Conservation (phyloP, 345 rosid genomes). For the Ailanthus altissimus region DNA sequence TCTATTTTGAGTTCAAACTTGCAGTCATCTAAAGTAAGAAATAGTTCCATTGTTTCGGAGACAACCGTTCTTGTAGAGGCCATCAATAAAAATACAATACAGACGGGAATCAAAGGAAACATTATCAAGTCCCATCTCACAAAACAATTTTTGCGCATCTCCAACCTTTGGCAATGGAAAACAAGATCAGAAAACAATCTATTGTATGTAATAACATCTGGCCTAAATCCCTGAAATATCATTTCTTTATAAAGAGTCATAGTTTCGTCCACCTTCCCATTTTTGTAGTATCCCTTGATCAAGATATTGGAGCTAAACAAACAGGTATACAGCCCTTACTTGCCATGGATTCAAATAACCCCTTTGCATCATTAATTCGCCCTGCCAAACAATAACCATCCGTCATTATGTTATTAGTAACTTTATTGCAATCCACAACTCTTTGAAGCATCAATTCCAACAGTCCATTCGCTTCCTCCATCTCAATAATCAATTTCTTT, state of each 20-base stretch:
- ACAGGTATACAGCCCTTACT: constrained; percentile 23
- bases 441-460: constrained; percentile 27
- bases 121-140: not conserved
- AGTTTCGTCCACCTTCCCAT: constrained; percentile 23
- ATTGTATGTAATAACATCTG: too few relatives aligned
- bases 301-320: constrained; percentile 11
- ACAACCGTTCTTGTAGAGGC: not conserved
- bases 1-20: not conserved
- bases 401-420: constrained; percentile 24
- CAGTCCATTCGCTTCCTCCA: constrained; percentile 24
- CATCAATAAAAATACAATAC: not conserved
- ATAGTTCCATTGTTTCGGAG: not conserved
- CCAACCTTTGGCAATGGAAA: too few relatives aligned
- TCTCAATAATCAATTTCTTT: not conserved
- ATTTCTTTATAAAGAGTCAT: constrained; percentile 12
- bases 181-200: too few relatives aligned
- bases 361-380: constrained; percentile 16
- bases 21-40: not conserved
- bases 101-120: not conserved
- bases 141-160: not conserved
- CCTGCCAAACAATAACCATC: constrained; percentile 24
- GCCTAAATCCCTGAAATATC: constrained; percentile 15
- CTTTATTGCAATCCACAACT: not conserved
- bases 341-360: constrained; percentile 17
- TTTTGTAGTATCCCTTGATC: constrained; percentile 19